Evolutionary conservation across 1,284 basidiomycete species (phyloP).

Genomic region (Malassezia cuniculi): DNA sequence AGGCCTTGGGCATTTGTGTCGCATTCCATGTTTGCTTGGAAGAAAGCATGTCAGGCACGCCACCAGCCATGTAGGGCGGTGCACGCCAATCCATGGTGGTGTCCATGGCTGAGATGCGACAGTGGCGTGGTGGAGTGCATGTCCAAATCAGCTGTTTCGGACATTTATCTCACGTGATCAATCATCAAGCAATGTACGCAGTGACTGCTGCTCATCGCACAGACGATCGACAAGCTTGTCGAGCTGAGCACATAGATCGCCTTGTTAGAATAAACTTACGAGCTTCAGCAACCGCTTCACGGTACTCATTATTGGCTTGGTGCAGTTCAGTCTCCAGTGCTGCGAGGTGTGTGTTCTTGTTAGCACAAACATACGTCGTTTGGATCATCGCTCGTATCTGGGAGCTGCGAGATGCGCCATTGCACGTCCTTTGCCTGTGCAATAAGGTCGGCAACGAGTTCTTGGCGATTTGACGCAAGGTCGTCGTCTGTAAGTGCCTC

Average conservation of each 20-base stretch:
- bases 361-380: constrained; percentile 1
- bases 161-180: constrained; percentile 4
- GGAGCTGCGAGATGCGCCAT: constrained; percentile 18
- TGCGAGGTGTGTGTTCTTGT: constrained; percentile 3
- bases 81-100: too few species aligned
- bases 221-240: constrained; percentile 3
- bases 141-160: constrained; percentile 17
- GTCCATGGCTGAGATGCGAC: too few species aligned
- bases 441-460: constrained; percentile 23
- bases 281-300: constrained; percentile 13
- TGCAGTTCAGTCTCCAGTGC: constrained; percentile 9
- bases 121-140: too few species aligned
- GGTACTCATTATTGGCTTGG: constrained; percentile 18
- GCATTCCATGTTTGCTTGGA: not conserved
- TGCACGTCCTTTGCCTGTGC: constrained; percentile 19
- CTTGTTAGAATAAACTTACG: constrained; percentile 2
- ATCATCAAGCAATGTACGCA: not conserved
- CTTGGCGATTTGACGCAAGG: constrained; percentile 14
- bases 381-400: not conserved
- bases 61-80: too few species aligned
- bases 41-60: constrained; percentile 1
- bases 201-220: constrained; percentile 6
- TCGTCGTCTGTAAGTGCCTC: constrained; percentile 19
- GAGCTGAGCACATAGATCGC: constrained; percentile 2
- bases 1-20: constrained; percentile 6